phyloP scores from a whole-genome alignment of 805 yeast species.

The Clavispora santaluciae region DNA sequence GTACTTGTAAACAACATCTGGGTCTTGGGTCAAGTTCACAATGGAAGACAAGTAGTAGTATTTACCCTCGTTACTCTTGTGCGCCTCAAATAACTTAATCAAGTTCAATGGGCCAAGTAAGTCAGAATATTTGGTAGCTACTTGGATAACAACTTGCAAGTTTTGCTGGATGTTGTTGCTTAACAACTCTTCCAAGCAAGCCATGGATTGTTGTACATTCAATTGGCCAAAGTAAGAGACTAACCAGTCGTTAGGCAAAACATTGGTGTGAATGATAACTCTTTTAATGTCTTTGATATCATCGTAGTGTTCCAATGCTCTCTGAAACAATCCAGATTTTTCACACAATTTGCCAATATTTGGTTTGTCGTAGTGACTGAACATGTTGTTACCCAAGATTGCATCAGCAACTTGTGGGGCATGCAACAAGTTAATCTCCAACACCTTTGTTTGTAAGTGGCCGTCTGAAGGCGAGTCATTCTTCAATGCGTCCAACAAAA shows the following conservation, averaged over 20 bases:
- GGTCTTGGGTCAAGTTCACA: slow-evolving; percentile 89
- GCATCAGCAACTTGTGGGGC: slow-evolving; percentile 99
- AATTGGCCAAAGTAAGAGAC: slow-evolving; percentile 88
- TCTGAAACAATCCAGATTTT: slow-evolving; percentile 91
- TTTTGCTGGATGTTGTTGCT: slow-evolving; percentile 74
- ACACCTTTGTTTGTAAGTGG: slow-evolving; percentile 87
- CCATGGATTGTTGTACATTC: slow-evolving; percentile 88
- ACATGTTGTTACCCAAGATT: slow-evolving; percentile 90
- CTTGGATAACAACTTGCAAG: slow-evolving; percentile 90
- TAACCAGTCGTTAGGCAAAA: slow-evolving; percentile 89
- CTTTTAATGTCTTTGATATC: slow-evolving; percentile 94
- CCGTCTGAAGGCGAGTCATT: slow-evolving; percentile 93
- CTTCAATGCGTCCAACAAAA: slow-evolving; percentile 90
- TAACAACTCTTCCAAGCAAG: slow-evolving; percentile 82
- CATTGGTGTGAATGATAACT: slow-evolving; percentile 81
- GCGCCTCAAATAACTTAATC: slow-evolving; percentile 90
- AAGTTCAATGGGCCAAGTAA: slow-evolving; percentile 80
- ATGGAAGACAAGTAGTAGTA: slow-evolving; percentile 90
- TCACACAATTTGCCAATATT: slow-evolving; percentile 90
- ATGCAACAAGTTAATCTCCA: slow-evolving; percentile 87
- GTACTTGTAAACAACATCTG: slow-evolving; percentile 93
- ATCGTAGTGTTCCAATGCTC: slow-evolving; percentile 94
- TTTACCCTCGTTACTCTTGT: slow-evolving; percentile 86
- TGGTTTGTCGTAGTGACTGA: slow-evolving; percentile 91
- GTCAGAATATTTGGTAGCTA: slow-evolving; percentile 94